Base-by-base conservation (phyloP, 805 yeast species). In the Candida wancherniae region DNA sequence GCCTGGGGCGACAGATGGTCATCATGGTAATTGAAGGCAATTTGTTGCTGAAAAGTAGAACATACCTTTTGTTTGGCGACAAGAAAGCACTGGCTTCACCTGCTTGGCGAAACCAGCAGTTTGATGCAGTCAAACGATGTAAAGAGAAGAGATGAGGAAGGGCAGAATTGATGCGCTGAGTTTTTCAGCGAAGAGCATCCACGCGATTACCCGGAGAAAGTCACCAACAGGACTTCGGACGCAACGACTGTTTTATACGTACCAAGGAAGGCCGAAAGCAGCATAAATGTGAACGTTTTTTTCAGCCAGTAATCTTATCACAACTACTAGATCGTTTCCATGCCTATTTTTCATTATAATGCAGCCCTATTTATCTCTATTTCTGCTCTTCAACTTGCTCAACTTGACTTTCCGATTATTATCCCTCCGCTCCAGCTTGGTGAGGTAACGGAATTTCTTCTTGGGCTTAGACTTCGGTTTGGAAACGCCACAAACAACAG, bases 361-460 rank as follows among this genome's bases (percentile, higher is more conserved):
- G 20, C 33, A 30, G 9, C 4, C 13, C 22, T 9, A 11, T 18
- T 35, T 39, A 4, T 47, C 50, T 30, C 40, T 27, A 18, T 37
- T 45, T 27, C 44, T 24, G 40, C 44, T 42, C 33, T 47, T 46
- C 41, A 45, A 19, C 28, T 43, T 51, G 30, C 57, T 57, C 28
- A 42, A 22, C 43, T 50, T 58, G 29, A 55, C 63, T 45, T 63
- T 66, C 28, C 63, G 48, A 30, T 53, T 51, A 35, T 63, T 63
- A 15, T 58, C 68, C 37, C 63, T 77, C 58, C 97, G 74, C 59
- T 87, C 96, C 16, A 68, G 61, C 56, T 86, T 85, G 29, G 92
- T 75, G 55, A 88, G 69, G 48, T 88, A 90, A 60, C 96, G 76
- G 51, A 87, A 87, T 70, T 88, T 88, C 59, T 69, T 73, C 34